Base-by-base conservation (phyloP, 2,329 filamentous ascomycete species). In the Fusarium albidum region DNA sequence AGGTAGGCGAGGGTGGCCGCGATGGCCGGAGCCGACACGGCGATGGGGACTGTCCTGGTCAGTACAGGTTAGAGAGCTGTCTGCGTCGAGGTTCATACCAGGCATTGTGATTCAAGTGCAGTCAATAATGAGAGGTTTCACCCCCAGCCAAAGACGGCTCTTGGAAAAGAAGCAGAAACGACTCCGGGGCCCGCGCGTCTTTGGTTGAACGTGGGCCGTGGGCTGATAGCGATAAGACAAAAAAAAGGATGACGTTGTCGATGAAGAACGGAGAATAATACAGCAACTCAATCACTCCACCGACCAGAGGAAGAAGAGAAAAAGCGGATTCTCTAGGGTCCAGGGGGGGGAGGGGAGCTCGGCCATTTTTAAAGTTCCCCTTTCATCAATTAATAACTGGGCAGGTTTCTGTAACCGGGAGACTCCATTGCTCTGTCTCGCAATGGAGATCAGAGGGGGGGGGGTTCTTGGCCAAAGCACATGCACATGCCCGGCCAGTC, bases 1-100 rank as follows among this genome's bases (percentile, higher is more conserved):
- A 94, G 72, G 71, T 96, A 96, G 27, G 90, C 89, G n/a, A 89
- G 76, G 5, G 82, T 81, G 5, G 89, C 88, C 26, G 82, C 80
- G 37, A 84, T 81, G 13, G 87, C 87, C 14, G 89, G 85, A 25
- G 81, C 76, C 7, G 84, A 78, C 41, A 85, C 57, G 17, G 77
- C 71, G 17, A 86, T 71, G 37, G 84, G 82, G 34, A 84, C 81
- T 84, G 52, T 2, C 29, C 13, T 40, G n/a, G 15, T 14, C 28
- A 7, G 33, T 34, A 35, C 14, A 39, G 5, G 14, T n/a, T 33
- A 28, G 21, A 46, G 15, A 12, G 7, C 13, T 28, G 14, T n/a
- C n/a, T n/a, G n/a, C n/a, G n/a, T n/a, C n/a, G n/a, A n/a, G 21
- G 8, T 18, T 40, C 54, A 50, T 33, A 66, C 63, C 26, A 50